Evolutionary conservation across 225 moss, liverwort and hornwort species (phyloP), one percentile per base, ranked within the genome.

Genomic region (Physcomitrellopsis africana): DNA sequence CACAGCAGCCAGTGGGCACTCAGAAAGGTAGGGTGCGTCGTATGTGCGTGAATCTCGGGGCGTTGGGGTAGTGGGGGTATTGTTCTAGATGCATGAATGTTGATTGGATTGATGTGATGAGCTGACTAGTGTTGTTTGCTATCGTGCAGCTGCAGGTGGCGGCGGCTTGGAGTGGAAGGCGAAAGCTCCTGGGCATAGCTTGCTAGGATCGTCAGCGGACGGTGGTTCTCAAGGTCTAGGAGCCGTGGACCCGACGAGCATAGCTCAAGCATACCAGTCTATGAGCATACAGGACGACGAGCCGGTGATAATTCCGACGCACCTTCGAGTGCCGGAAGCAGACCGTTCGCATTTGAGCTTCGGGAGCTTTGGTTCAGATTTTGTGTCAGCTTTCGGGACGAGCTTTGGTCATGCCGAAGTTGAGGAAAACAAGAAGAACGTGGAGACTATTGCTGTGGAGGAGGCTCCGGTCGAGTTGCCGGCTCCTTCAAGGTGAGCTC

Each of bases 1-100:
- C 85, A 63, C 92, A 88, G 53, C 93, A 93, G 69, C 90, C 90
- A 0, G 93, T 93, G 23, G 90, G 93, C 51, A 93, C 90, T 37
- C 90, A 87, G 42, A 93, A 93, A 85, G 88, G 93, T 93, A 60
- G 1, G 51, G 18, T 37, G 32, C 32, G 32, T 37, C 32, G 32
- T 37, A 37, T 7, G 7, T 37, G 7, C 32, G 32, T 37, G 32
- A 5, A 37, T 17, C 18, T 23, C 22, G 19, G 37, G 11, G 43
- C 42, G 2, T 16, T n/a, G 49, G 26, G 1, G 23, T 41, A 52
- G 37, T 10, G 6, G 23, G 15, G 8, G 7, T 56, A 1, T 56
- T 5, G 41, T n/a, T 14, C 1, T 20, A 10, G 59, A 11, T 11
- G 4, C 4, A 10, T 59, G 59, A 11, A 11, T 13, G 22, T 59